Percentiles rank a stretch among this genome's conserved stretches.
phyloP scores from a whole-genome alignment of 2,329 filamentous ascomycete genomes.

The Fusarium sacchari region DNA sequence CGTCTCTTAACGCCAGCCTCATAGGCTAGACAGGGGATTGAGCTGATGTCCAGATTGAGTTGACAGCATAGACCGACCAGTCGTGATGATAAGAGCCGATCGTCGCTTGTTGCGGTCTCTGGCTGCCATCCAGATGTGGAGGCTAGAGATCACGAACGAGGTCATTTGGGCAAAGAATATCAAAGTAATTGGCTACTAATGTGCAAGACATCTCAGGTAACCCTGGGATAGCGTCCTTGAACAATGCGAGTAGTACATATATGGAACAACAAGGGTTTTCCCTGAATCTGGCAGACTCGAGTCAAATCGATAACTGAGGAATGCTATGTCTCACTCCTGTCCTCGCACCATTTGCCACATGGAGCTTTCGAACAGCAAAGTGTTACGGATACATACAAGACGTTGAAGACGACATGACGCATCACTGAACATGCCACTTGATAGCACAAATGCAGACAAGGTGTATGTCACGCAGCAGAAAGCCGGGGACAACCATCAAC shows the following conservation, averaged over 20 bases:
- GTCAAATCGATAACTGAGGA: not conserved
- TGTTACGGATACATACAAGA: not conserved
- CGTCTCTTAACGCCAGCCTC: slow-evolving; percentile 18
- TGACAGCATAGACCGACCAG: not conserved
- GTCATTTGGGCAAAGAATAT: slow-evolving; percentile 1
- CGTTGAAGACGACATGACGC: not conserved
- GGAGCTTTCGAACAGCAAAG: not conserved
- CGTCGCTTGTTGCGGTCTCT: slow-evolving; percentile 10
- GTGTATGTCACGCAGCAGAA: slow-evolving; percentile 24
- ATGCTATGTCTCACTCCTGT: not conserved
- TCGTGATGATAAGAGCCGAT: slow-evolving; percentile 19
- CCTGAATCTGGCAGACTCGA: not conserved
- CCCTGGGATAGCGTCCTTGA: slow-evolving; percentile 6
- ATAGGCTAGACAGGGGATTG: not conserved
- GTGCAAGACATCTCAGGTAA: not conserved
- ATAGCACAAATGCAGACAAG: not conserved
- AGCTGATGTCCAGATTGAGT: slow-evolving; percentile 9
- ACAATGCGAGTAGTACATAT: not conserved
- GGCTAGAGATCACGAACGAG: slow-evolving; percentile 4
- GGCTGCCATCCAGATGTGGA: not conserved
- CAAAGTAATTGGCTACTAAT: not conserved
- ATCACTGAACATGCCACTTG: not conserved
- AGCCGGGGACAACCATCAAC: not conserved
- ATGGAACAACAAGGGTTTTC: not conserved
- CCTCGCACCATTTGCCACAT: not conserved